Percentiles rank a stretch among this genome's conserved stretches.
Conservation (phyloP, 805 yeast genomes). For the Debaryomyces tyrocola region DNA sequence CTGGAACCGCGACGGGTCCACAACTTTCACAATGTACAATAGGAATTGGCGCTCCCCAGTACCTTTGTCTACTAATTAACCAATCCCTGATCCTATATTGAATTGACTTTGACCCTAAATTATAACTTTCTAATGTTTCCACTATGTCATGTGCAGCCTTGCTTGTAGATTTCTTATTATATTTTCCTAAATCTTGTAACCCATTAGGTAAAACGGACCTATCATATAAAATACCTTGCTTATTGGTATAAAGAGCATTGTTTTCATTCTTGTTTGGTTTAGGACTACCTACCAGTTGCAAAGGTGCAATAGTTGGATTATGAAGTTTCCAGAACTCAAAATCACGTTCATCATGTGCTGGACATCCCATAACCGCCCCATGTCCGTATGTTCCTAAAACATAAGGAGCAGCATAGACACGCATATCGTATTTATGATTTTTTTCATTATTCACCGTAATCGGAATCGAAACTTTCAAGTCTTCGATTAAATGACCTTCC, state of each 20-base stretch:
- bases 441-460: conserved; percentile 35
- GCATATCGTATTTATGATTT: conserved; percentile 39
- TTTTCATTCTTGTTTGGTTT: conserved; percentile 14
- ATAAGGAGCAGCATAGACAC: conserved; percentile 88
- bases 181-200: conserved; percentile 28
- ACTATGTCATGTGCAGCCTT: conserved; percentile 56
- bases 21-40: conserved; percentile 83
- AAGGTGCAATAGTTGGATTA: conserved; percentile 43
- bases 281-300: conserved; percentile 42
- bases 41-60: conserved; percentile 99
- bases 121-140: conserved; percentile 33
- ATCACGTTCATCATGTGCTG: conserved; percentile 89
- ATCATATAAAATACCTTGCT: conserved; percentile 42
- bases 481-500: conserved; percentile 56
- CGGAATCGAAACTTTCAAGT: conserved; percentile 58
- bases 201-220: conserved; percentile 26
- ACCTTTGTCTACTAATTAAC: conserved; percentile 91
- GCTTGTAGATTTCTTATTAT: conserved; percentile 46
- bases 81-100: conserved; percentile 83
- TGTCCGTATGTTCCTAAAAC: conserved; percentile 81
- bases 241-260: conserved; percentile 48
- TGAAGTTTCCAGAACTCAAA: conserved; percentile 74
- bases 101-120: conserved; percentile 47
- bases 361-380: conserved; percentile 98
- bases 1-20: conserved; percentile 94